Evolutionary conservation across 768 basidiomycete genomes (phyloP), one percentile per base, ranked within the genome.

Genomic region (Rhizopogon sp.): DNA sequence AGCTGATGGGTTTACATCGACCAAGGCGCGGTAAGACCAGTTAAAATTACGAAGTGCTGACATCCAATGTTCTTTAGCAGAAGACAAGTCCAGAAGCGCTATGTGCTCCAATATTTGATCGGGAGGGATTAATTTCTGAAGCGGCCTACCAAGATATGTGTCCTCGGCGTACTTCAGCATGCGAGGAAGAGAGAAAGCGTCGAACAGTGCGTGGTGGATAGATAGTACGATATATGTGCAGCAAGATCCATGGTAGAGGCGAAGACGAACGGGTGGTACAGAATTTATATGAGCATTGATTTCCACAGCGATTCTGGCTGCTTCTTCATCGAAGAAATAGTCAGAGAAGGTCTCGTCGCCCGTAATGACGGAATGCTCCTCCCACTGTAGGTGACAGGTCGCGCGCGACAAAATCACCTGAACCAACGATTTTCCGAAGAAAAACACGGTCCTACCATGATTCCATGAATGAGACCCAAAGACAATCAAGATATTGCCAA

Each of bases 151-250:
- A 17, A 53, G 28, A 25, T 66, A 60, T 29, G 56, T 57, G 3
- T 60, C 59, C 45, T 72, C 70, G 6, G 68, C 60, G 17, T 63
- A 59, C 25, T 63, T 66, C 42, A 71, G 56, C n/a, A 70, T 52
- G 25, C 60, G 57, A 1, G 70, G 59, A 3, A 71, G 56, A 16
- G 70, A 72, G 33, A 65, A 57, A 3, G 67, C 70, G 51, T 71
- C 70, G 55, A 67, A 71, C 6, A 71, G 53, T 2, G 69, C 69
- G 25, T 71, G 70, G 42, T 71, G 70, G 31, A 71, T 70, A 6
- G 71, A 70, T 37, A 72, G 56, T 14, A 57, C 60, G 35, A 65
- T 28, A 54, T 61, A 59, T 31, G 45, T 47, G 13, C 22, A 33
- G 4, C 43, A 43, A 20, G 42, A 46, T n/a, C 52, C 35, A 17